phyloP scores from a whole-genome alignment of 1,284 basidiomycete species.

The Omphalotus olearius region DNA sequence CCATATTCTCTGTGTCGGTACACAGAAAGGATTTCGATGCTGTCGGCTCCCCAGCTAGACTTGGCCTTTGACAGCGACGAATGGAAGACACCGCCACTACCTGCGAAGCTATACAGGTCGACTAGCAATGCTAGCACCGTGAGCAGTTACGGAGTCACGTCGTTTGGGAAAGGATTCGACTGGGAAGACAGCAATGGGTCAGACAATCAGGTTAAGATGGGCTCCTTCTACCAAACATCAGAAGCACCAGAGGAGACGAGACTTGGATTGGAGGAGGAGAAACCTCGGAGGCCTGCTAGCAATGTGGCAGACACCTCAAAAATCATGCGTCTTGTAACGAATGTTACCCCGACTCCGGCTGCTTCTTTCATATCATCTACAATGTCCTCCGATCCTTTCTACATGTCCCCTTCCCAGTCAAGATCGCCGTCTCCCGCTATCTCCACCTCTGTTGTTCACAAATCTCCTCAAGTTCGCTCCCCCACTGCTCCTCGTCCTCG shows the following conservation, averaged over 20 bases:
- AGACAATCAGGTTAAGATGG: slow-evolving; percentile 2
- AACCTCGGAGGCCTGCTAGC: slow-evolving; percentile 5
- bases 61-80: slow-evolving; percentile 63
- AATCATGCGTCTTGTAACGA: slow-evolving; percentile 18
- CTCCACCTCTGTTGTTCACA: slow-evolving; percentile 17
- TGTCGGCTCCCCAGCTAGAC: slow-evolving; percentile 54
- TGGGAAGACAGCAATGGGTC: slow-evolving; percentile 45
- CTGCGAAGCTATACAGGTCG: slow-evolving; percentile 49
- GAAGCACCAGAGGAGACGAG: slow-evolving; percentile 6
- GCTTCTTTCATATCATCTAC: slow-evolving; percentile 5
- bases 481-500: slow-evolving; percentile 57
- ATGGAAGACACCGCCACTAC: slow-evolving; percentile 48
- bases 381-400: slow-evolving; percentile 16
- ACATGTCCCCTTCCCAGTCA: slow-evolving; percentile 20
- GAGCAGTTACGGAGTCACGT: slow-evolving; percentile 78
- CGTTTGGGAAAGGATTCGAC: slow-evolving; percentile 76
- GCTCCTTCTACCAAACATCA: neutral
- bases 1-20: neutral
- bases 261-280: slow-evolving; percentile 10
- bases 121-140: slow-evolving; percentile 41
- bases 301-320: slow-evolving; percentile 6
- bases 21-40: slow-evolving; percentile 29
- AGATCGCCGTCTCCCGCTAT: slow-evolving; percentile 25
- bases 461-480: slow-evolving; percentile 29
- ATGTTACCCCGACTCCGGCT: slow-evolving; percentile 11